A percentile compares a stretch with the other conserved stretches of the same genome.
phyloP scores from a whole-genome alignment of 371 early-diverging fungal genomes.

The Saksenaea oblongispora region DNA sequence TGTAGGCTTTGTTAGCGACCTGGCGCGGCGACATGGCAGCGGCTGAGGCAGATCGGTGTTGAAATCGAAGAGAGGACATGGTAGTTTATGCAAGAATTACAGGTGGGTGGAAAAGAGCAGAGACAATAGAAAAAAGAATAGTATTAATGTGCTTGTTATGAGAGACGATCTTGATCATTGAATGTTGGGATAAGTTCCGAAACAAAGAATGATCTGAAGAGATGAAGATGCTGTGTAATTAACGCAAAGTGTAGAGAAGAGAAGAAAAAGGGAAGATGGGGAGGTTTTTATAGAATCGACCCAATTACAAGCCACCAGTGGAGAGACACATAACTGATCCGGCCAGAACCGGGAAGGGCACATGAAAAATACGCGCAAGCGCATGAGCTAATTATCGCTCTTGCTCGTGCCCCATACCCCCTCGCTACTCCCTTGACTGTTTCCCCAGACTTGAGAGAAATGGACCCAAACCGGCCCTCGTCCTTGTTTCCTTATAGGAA shows the following conservation, averaged over 20 bases:
- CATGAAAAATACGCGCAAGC: constrained; percentile 1
- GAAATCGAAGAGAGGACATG: constrained; percentile 2
- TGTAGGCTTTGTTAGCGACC: constrained; percentile 44
- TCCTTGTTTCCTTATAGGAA: neutral
- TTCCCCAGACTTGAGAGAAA: neutral
- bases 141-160: constrained; percentile 1
- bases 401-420: neutral
- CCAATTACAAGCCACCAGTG: neutral
- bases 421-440: neutral
- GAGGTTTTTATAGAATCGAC: neutral
- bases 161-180: constrained; percentile 2
- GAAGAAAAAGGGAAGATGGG: neutral
- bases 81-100: constrained; percentile 1
- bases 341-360: constrained; percentile 4
- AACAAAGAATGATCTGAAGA: constrained; percentile 1
- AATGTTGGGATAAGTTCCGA: constrained; percentile 2
- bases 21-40: constrained; percentile 43
- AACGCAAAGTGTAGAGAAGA: too few relatives aligned
- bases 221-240: neutral
- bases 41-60: neutral
- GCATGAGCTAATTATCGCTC: neutral
- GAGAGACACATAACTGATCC: neutral
- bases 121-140: constrained; percentile 3
- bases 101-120: constrained; percentile 1
- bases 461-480: constrained; percentile 1